Evolutionary conservation across 2,329 filamentous ascomycete genomes (phyloP), one percentile per base, ranked within the genome.

Genomic region (Lasiodiplodia sp.): DNA sequence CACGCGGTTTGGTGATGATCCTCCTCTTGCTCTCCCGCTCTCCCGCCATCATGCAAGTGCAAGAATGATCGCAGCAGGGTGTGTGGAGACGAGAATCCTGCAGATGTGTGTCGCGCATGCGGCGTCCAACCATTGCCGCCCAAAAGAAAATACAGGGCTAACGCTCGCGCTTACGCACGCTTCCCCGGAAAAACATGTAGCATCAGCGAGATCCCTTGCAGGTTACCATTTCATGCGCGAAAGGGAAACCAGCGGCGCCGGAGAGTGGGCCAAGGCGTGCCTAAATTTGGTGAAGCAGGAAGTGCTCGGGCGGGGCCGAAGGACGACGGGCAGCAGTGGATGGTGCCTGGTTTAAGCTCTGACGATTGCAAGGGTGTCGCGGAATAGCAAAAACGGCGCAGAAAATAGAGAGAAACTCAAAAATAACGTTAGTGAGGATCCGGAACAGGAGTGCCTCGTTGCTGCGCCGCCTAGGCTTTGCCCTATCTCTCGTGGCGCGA

Each of bases 101-200:
- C 44, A 47, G 31, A 38, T 11, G 47, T 53, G 60, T 64, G 60
- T 64, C 60, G 60, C 60, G 60, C 60, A 64, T 64, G 23, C 60
- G 60, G 60, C 31, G 31, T 34, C 31, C 31, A 34, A 34, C 31
- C 31, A 44, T 7, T 18, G 16, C 14, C 16, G 14, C 16, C 40
- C 40, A 16, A 18, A 18, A 47, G 21, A n/a, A n/a, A 44, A 47
- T 60, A 25, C 58, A 31, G 23, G 57, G 57, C 58, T 63, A 63
- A 63, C 40, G 58, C 21, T 63, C 58, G 44, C 58, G 58, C 47
- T 38, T 47, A 47, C 44, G 31, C 40, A 49, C 60, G 60, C 60
- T 28, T 64, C 60, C 60, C 60, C 44, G 60, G 51, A 38, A 64
- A 52, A 31, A 12, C 31, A 38, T n/a, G 31, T 31, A 34, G 31